Evolutionary conservation across 2,329 filamentous ascomycete species (phyloP).

Genomic region (Arachnomyces sp.): DNA sequence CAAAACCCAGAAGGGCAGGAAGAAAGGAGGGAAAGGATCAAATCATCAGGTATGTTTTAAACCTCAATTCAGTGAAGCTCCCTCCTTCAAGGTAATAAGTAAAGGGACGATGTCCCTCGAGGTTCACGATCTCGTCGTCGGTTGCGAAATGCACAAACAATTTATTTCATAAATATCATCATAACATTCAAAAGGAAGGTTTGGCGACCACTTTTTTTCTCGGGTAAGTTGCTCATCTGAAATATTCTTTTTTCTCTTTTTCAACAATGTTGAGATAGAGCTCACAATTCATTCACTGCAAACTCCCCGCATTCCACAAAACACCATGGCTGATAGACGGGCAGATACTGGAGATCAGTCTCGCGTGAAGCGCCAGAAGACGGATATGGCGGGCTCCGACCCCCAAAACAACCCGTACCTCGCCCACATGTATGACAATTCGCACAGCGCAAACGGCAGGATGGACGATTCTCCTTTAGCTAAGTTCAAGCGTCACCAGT

Average conservation of each 20-base stretch:
- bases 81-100: too few species aligned
- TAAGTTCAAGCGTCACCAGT: constrained; percentile 66
- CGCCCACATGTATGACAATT: constrained; percentile 68
- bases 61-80: too few species aligned
- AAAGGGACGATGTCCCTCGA: too few species aligned
- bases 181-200: constrained; percentile 13
- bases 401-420: constrained; percentile 74
- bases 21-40: too few species aligned
- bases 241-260: constrained; percentile 15
- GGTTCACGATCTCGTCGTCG: too few species aligned
- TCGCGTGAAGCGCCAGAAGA: constrained; percentile 49
- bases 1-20: too few species aligned
- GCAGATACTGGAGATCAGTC: constrained; percentile 42
- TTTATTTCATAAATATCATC: too few species aligned
- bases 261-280: background rate
- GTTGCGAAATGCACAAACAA: too few species aligned
- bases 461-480: constrained; percentile 45
- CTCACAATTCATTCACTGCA: constrained; percentile 7
- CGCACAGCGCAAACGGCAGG: constrained; percentile 24
- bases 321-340: constrained; percentile 50
- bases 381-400: constrained; percentile 39
- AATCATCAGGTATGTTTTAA: too few species aligned
- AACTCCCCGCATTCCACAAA: constrained; percentile 9
- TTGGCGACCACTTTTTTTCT: constrained; percentile 15
- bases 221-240: constrained; percentile 26